Conservation (phyloP, 768 basidiomycete species). For the Trichaptum fuscoviolaceum region DNA sequence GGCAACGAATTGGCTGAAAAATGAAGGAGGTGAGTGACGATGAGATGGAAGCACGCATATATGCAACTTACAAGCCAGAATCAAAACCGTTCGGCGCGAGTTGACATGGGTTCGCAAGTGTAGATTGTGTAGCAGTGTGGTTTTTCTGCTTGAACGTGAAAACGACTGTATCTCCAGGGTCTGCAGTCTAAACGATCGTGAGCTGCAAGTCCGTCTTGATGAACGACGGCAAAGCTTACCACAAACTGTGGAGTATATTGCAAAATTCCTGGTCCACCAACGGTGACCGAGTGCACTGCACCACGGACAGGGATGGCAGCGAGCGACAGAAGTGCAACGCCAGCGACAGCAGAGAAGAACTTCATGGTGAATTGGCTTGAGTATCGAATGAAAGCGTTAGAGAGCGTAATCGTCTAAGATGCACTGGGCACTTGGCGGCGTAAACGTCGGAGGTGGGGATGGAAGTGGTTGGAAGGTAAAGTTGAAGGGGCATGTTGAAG, state of each 20-base stretch:
- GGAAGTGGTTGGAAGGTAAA: neutral
- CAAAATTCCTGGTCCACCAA: slow-evolving; percentile 41
- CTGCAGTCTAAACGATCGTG: slow-evolving; percentile 34
- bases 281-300: slow-evolving; percentile 38
- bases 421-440: slow-evolving; percentile 1
- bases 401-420: neutral
- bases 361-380: slow-evolving; percentile 14
- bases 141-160: slow-evolving; percentile 55
- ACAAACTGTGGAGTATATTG: slow-evolving; percentile 37
- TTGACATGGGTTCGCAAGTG: slow-evolving; percentile 44
- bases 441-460: neutral
- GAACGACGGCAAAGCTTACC: slow-evolving; percentile 24
- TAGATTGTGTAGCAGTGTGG: slow-evolving; percentile 51
- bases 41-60: neutral
- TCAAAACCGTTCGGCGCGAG: slow-evolving; percentile 42
- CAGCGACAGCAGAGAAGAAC: slow-evolving; percentile 16
- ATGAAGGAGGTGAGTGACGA: slow-evolving; percentile 17
- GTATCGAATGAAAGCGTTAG: neutral
- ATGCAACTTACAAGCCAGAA: slow-evolving; percentile 45
- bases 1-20: slow-evolving; percentile 41
- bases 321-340: slow-evolving; percentile 20
- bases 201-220: neutral
- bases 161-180: slow-evolving; percentile 38
- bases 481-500: neutral
- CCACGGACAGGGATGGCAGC: slow-evolving; percentile 30